phyloP scores from a whole-genome alignment of 2,329 filamentous ascomycete species.

The Pestalotiopsis sp. region DNA sequence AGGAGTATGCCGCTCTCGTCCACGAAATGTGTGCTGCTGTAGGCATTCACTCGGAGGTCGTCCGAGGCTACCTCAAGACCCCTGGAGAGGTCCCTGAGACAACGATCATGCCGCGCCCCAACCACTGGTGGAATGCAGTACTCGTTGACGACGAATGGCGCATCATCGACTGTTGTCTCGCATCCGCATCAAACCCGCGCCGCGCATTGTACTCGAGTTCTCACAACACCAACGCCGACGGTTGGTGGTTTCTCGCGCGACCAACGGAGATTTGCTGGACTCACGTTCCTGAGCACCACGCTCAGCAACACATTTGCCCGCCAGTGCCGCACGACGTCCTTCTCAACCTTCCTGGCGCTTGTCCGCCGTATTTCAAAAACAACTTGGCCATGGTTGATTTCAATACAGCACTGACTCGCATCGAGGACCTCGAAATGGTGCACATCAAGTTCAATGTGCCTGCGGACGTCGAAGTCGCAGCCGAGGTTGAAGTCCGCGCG shows the following conservation, averaged over 20 bases:
- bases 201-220: conserved; percentile 77
- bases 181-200: conserved; percentile 86
- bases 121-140: conserved; percentile 98
- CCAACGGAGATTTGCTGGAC: conserved; percentile 94
- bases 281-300: conserved; percentile 84
- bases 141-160: conserved; percentile 95
- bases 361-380: conserved; percentile 86
- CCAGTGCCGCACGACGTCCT: conserved; percentile 84
- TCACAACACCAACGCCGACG: conserved; percentile 72
- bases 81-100: conserved; percentile 84
- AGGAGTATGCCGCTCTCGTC: conserved; percentile 88
- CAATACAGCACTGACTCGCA: conserved; percentile 81
- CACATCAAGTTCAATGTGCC: conserved; percentile 89
- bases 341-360: conserved; percentile 82
- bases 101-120: conserved; percentile 80
- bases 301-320: conserved; percentile 92
- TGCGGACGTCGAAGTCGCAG: conserved; percentile 85
- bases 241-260: conserved; percentile 91
- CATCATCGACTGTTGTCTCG: conserved; percentile 91
- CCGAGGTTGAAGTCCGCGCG: conserved; percentile 85
- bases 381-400: conserved; percentile 81
- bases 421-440: conserved; percentile 92
- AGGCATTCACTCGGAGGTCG: conserved; percentile 83
- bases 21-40: conserved; percentile 93
- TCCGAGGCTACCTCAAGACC: conserved; percentile 87